Evolutionary conservation across 352 stramenopile species (phyloP).

Genomic region (Pythium graminicola): DNA sequence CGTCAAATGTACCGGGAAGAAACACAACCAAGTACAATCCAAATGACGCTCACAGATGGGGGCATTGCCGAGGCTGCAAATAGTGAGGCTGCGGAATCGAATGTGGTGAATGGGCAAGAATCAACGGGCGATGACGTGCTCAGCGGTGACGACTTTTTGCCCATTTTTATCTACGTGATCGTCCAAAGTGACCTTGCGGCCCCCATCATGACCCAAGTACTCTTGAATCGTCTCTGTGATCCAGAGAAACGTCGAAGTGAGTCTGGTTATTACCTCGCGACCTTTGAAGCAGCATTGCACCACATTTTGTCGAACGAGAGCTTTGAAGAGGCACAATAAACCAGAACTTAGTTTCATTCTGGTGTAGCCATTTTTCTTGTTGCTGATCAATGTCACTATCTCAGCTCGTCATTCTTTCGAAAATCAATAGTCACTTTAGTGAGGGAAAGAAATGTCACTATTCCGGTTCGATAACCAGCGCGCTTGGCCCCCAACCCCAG

Average conservation of each 20-base stretch:
- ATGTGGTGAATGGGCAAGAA: neutral
- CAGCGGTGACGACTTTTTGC: slow-evolving; percentile 80
- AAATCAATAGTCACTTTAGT: neutral
- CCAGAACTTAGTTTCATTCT: too few relatives aligned
- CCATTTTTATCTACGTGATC: slow-evolving; percentile 88
- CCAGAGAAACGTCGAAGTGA: slow-evolving; percentile 79
- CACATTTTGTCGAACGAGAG: slow-evolving; percentile 69
- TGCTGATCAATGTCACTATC: neutral
- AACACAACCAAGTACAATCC: neutral
- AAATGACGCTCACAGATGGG: slow-evolving; percentile 7
- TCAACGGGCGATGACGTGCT: slow-evolving; percentile 55
- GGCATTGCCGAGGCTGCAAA: neutral
- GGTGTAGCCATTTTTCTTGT: slow-evolving; percentile 5
- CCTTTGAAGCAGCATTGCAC: slow-evolving; percentile 73
- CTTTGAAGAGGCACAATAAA: slow-evolving; percentile 22
- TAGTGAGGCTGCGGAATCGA: neutral
- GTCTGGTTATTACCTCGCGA: slow-evolving; percentile 84
- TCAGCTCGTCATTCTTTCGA: neutral
- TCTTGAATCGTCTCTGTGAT: slow-evolving; percentile 79
- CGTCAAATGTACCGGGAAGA: slow-evolving; percentile 30
- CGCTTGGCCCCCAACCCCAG: slow-evolving; percentile 9
- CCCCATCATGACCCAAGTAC: slow-evolving; percentile 74
- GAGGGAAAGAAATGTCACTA: neutral
- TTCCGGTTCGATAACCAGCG: neutral
- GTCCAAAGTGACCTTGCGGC: slow-evolving; percentile 69